Conservation (phyloP, 2,329 filamentous ascomycete genomes). For the Colletotrichum sp. region DNA sequence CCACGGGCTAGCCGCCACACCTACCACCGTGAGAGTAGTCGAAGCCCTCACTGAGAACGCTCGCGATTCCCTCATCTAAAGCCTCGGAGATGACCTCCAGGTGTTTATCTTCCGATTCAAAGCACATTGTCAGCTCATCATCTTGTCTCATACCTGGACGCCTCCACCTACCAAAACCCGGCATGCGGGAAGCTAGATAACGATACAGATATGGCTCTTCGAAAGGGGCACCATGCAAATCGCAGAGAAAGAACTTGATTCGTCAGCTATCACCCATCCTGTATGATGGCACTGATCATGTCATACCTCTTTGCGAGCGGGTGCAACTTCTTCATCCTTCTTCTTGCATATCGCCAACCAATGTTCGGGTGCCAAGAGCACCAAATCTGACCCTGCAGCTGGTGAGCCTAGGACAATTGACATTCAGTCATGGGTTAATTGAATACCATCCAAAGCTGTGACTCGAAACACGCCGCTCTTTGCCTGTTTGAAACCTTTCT, state of each 20-base stretch:
- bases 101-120: background rate
- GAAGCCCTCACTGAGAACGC: background rate
- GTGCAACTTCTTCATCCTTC: conserved; percentile 9
- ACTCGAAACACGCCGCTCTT: conserved; percentile 8
- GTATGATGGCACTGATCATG: rapidly evolving
- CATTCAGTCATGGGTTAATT: background rate
- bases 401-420: background rate
- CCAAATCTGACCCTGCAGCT: conserved; percentile 1
- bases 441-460: conserved; percentile 2
- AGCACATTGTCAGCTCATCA: background rate
- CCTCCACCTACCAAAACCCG: background rate
- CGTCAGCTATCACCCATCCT: background rate
- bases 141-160: rapidly evolving
- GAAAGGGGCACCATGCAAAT: conserved; percentile 9
- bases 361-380: conserved; percentile 1
- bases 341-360: conserved; percentile 13
- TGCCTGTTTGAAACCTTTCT: background rate
- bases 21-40: background rate
- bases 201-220: conserved; percentile 6
- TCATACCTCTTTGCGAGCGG: conserved; percentile 8
- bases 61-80: conserved; percentile 2
- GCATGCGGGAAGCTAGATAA: conserved; percentile 8
- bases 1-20: background rate
- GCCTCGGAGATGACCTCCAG: conserved; percentile 9
- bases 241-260: conserved; percentile 6